Conservation (phyloP, 169 alveolate genomes). For the Cytauxzoon felis region DNA sequence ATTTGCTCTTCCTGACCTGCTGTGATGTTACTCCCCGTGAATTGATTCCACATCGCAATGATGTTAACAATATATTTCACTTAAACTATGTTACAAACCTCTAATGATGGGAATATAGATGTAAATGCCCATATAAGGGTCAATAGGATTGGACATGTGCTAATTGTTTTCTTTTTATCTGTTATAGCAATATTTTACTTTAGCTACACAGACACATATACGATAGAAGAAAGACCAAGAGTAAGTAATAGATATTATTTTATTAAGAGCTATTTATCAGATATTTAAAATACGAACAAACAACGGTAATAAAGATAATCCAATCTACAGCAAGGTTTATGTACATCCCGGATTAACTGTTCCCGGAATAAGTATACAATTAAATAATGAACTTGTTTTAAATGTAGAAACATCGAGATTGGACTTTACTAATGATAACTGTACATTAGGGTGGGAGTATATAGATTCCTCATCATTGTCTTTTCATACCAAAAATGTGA, state of each 20-base stretch:
- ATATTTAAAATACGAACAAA: neutral
- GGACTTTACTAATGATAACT: neutral
- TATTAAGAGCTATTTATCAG: neutral
- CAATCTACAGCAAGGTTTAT: constrained; percentile 19
- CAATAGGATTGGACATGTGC: neutral
- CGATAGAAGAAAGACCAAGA: neutral
- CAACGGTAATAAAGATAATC: neutral
- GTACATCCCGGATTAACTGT: constrained; percentile 44
- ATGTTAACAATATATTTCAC: too few species aligned
- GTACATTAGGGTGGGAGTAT: constrained; percentile 28
- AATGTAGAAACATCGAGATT: constrained; percentile 41
- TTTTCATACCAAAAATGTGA: neutral
- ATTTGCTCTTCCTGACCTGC: too few species aligned
- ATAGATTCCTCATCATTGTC: constrained; percentile 8
- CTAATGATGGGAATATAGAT: too few species aligned
- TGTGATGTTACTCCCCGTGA: too few species aligned
- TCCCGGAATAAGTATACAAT: constrained; percentile 21
- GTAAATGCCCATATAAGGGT: neutral
- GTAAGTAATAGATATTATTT: neutral
- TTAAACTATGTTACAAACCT: too few species aligned
- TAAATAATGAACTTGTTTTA: constrained; percentile 11
- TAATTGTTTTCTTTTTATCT: neutral
- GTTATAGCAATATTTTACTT: neutral
- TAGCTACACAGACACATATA: neutral
- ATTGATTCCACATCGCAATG: too few species aligned